Evolutionary conservation across 2,329 filamentous ascomycete genomes (phyloP), one percentile per base, ranked within the genome.

Genomic region (Lachnellula cervina): DNA sequence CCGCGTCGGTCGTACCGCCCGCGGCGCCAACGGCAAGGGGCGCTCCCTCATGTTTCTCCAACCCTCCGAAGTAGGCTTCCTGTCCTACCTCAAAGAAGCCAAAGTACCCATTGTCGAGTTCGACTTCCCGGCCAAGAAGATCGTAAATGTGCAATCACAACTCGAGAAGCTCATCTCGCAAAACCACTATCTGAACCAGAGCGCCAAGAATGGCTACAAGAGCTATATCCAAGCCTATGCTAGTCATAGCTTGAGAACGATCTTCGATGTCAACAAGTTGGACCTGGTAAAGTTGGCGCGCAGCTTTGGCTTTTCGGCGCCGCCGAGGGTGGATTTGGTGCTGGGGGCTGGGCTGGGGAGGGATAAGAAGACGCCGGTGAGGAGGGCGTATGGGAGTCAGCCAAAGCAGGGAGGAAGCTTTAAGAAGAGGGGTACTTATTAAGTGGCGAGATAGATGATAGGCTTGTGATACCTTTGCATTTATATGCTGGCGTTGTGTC

Each of bases 161-260:
- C 82, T 97, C 9, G 93, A 97, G 79, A 94, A 93, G 75, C 81
- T 97, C 63, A 95, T 99, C 66, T 84, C 83, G 32, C 89, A 94
- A 72, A 97, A 99, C 74, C 97, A 97, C 77, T 97, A 97, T 73
- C 81, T 99, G 56, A 94, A 97, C 77, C 94, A 96, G 81, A 82
- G 78, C 65, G 84, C 84, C 59, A 87, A 87, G 74, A 84, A 87
- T 59, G 84, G 89, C 4, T 96, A 94, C 76, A 83, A 89, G 58
- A 90, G 89, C 19, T 99, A 99, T 71, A 81, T 99, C 23, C 91
- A 97, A 71, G 93, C 94, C 0, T 99, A 99, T 70, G 91, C 93
- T 21, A 91, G 87, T 56, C 94, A 93, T 74, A 87, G 82, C 63
- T 77, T 94, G 57, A 83, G 90, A 28, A 87, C 84, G n/a, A 86